Evolutionary conservation across 2,329 filamentous ascomycete genomes (phyloP), one percentile per base, ranked within the genome.

Genomic region (Venturia asperata): DNA sequence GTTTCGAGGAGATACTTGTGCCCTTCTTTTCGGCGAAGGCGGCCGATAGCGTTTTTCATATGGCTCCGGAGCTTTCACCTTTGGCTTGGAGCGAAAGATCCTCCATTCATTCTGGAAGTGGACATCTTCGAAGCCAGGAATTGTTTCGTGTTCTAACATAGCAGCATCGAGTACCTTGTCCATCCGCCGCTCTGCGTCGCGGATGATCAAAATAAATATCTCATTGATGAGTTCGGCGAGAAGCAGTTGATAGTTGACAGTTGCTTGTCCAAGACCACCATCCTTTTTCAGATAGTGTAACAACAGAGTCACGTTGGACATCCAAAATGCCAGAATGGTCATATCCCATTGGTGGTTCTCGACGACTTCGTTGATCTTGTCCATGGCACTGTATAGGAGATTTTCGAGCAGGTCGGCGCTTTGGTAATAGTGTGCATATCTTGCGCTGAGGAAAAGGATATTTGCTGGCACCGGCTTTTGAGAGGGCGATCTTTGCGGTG

Each of bases 31-130:
- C 3, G 94, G 94, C 21, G 93, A 97, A 1, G 93, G 94, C 17
- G 94, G 94, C 49, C 93, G 86, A 72, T 92, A 92, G 55, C 92
- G 86, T 77, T 96, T 96, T 76, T 97, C 93, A 1, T 89, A 81
- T 0, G 93, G 91, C 74, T 97, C 92, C 64, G 91, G 78, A 2
- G 78, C 88, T 76, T 96, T 96, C 47, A 92, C 87, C 70, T 95
- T 92, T 67, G 89, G 85, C 76, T 96, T 97, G 65, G 89, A 85
- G 73, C 94, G 92, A 78, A 99, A 96, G 45, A 99, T 83, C 71
- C 96, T 97, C 94, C 94, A 99, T 74, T 99, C 94, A 73, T 97
- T 92, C 74, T 97, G 93, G 72, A 99, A 99, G 6, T 91, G 88
- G 67, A 99, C 91, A 72, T 96, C 93, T 73, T 97, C 93, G 69